Evolutionary conservation across 1,284 basidiomycete genomes (phyloP), one percentile per base, ranked within the genome.

Genomic region (Blastosporella zonata): DNA sequence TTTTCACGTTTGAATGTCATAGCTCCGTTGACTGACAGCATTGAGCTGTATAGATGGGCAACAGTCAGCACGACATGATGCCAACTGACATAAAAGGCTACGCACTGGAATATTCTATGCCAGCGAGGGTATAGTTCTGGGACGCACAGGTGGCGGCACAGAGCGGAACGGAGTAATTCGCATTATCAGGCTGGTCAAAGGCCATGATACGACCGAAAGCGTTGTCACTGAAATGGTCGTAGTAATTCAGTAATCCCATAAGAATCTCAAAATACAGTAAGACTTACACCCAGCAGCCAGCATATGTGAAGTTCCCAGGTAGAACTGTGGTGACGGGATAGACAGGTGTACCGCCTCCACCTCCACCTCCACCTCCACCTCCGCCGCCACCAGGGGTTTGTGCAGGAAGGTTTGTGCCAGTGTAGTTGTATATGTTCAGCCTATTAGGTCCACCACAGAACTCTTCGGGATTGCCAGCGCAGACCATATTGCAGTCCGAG

Each of bases 381-480:
- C 70, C 71, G 6, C 68, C 68, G 27, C 66, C 68, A 2, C 67
- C 67, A 25, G 59, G 62, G 8, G 58, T 61, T 22, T 69, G 63
- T 6, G 72, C 62, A 9, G 80, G 75, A 27, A 80, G 71, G 41
- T 69, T 64, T 2, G 73, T 75, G 0, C 81, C 81, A 33, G 82
- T 85, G 55, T 78, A 85, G 62, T 85, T 82, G 62, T 84, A 87
- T 6, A 83, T 62, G 53, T 75, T 76, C 31, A 81, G 62, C 36
- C 72, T 62, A 55, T 80, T 69, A 0, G 85, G 77, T 25, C 85
- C 87, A 35, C 87, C 85, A 57, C 87, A 89, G 47, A 78, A 78
- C 58, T 85, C 76, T 2, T 71, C 68, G 40, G 68, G 68, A 54
- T 84, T 81, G 4, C 83, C 84, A 1, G 66, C 65, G 57, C 84